Base-by-base conservation (phyloP, 108 stramenopile genomes). In the Cyclostephanos tholiformis region DNA sequence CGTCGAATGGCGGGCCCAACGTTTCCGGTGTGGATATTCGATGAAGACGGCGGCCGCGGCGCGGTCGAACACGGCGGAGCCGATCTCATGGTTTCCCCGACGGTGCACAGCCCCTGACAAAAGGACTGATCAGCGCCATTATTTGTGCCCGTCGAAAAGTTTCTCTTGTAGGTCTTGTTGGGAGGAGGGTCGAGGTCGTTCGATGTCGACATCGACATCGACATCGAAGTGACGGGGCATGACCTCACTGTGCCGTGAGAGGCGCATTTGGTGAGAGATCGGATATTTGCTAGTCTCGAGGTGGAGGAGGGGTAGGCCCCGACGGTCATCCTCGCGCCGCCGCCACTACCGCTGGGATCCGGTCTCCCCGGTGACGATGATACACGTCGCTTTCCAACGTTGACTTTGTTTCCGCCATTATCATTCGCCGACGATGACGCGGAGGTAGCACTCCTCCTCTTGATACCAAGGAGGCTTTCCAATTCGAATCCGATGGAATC, bases 401-500 rank as follows among this genome's bases (percentile, higher is more conserved):
- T 41, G 12, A 9, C 41, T 3, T 10, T 10, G 12, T 41, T 41
- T 7, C 11, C 44, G 44, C 44, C 44, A 14, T 14, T 4, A 46
- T 16, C 3, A 4, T 4, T 4, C 32, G 32, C 32, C 32, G 32
- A 32, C 32, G 32, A 32, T 14, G 14, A 14, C 44, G 44, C 12
- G 44, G 44, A 46, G 44, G 44, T 16, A 14, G 44, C 13, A 3
- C 44, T 46, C 44, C 44, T 46, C 27, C 84, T 51, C 66, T 80
- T 80, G 56, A 85, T 62, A 12, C 32, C 26, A 13, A 85, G 61
- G 20, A 85, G 55, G 53, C 77, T 77, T 14, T 41, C 59, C 13
- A 70, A 63, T 12, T 82, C 72, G 17, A 26, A 35, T 16, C 71
- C 77, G n/a, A 80, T 20, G 6, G 39, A 56, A 11, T 82, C 78